A percentile compares a stretch with the other conserved stretches of the same genome.
phyloP scores from a whole-genome alignment of 768 basidiomycete species.

The Tulasnella sp. region DNA sequence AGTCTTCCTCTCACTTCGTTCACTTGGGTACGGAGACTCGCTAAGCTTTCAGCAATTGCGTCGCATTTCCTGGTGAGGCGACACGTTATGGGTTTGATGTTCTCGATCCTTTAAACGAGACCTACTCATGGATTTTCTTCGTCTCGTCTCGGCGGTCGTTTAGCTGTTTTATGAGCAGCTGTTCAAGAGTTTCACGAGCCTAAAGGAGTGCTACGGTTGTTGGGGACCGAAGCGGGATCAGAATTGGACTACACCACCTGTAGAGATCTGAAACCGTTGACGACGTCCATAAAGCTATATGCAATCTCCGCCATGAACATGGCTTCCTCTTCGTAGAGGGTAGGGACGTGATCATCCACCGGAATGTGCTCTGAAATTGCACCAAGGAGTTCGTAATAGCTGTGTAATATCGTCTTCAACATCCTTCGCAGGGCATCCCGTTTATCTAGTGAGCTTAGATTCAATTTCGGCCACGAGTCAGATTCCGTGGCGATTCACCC shows the following conservation, averaged over 20 bases:
- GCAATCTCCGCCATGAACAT: slow-evolving; percentile 71
- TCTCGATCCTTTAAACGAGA: slow-evolving; percentile 1
- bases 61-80: slow-evolving; percentile 51
- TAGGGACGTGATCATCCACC: slow-evolving; percentile 32
- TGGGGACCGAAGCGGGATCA: not conserved
- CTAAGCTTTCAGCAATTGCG: slow-evolving; percentile 48
- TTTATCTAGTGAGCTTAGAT: slow-evolving; percentile 40
- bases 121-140: slow-evolving; percentile 51
- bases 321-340: slow-evolving; percentile 55
- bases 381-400: slow-evolving; percentile 61
- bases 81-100: not conserved
- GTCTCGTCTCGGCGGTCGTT: slow-evolving; percentile 66
- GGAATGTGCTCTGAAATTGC: slow-evolving; percentile 1
- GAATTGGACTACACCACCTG: slow-evolving; percentile 39
- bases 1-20: not conserved
- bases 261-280: slow-evolving; percentile 79
- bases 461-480: not conserved
- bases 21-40: slow-evolving; percentile 12
- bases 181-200: slow-evolving; percentile 71
- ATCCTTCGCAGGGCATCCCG: slow-evolving; percentile 60
- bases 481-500: too few species aligned
- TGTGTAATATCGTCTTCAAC: slow-evolving; percentile 63
- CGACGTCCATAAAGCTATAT: slow-evolving; percentile 81
- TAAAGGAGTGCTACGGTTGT: slow-evolving; percentile 23
- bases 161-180: slow-evolving; percentile 69